A percentile compares a stretch with the other conserved stretches of the same genome.
Evolutionary conservation across 257 asterid genomes (phyloP).

Genomic region (Cynanchum wilfordii): DNA sequence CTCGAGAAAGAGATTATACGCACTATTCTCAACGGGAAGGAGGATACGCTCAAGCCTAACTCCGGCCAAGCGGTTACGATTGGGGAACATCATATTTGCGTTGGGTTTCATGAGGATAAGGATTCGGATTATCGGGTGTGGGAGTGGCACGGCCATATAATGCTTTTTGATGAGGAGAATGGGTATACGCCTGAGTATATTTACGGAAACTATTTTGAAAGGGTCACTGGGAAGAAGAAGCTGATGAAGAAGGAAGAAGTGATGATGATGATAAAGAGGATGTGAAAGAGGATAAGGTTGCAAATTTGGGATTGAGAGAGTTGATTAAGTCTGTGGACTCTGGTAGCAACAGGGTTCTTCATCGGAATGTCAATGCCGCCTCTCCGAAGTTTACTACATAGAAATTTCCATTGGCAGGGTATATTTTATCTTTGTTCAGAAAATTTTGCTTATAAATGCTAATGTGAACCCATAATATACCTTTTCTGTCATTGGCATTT

Average conservation of each 20-base stretch:
- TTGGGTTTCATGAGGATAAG: slow-evolving; percentile 75
- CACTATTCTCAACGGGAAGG: slow-evolving; percentile 51
- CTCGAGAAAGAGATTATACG: slow-evolving; percentile 80
- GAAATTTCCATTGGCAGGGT: not conserved
- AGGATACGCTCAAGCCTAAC: slow-evolving; percentile 69
- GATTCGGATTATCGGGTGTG: slow-evolving; percentile 84
- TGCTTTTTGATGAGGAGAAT: slow-evolving; percentile 87
- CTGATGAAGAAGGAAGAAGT: slow-evolving; percentile 19
- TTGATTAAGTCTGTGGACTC: slow-evolving; percentile 63
- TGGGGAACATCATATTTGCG: slow-evolving; percentile 89
- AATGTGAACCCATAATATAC: not conserved
- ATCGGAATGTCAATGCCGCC: slow-evolving; percentile 64
- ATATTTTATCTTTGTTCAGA: not conserved
- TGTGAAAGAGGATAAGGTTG: slow-evolving; percentile 36
- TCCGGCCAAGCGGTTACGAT: slow-evolving; percentile 83
- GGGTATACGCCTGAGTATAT: slow-evolving; percentile 88
- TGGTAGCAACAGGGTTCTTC: slow-evolving; percentile 47
- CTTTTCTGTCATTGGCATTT: not conserved
- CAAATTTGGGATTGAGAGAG: slow-evolving; percentile 74
- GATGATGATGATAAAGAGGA: slow-evolving; percentile 22
- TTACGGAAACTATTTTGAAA: slow-evolving; percentile 90
- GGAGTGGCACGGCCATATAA: slow-evolving; percentile 99
- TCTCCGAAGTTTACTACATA: slow-evolving; percentile 44
- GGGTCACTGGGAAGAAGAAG: slow-evolving; percentile 34
- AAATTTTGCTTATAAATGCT: not conserved